Conservation (phyloP, 1,284 basidiomycete genomes). For the Afroboletus lepidellus region DNA sequence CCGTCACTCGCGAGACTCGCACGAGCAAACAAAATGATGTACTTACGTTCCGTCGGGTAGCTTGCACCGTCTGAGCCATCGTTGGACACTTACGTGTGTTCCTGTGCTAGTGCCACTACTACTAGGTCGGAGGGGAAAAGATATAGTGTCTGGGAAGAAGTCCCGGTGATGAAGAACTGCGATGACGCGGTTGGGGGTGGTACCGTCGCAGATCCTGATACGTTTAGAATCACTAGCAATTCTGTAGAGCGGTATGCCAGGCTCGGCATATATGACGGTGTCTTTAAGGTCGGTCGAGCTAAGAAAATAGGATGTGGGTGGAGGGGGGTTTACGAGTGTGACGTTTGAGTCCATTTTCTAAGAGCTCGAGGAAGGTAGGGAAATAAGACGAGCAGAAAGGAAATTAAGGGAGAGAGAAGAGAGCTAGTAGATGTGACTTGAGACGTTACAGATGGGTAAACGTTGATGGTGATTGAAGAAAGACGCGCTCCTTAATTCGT, state of each 20-base stretch:
- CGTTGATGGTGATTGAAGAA: neutral
- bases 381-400: neutral
- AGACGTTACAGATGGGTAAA: neutral
- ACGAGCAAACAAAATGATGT: neutral
- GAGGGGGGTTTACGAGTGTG: slow-evolving; percentile 27
- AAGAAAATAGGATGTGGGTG: slow-evolving; percentile 32
- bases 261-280: slow-evolving; percentile 16
- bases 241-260: slow-evolving; percentile 25
- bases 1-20: neutral
- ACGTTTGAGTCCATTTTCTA: slow-evolving; percentile 31
- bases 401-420: neutral
- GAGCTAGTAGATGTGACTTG: neutral
- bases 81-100: slow-evolving; percentile 18
- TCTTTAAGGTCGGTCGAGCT: slow-evolving; percentile 21
- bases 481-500: neutral
- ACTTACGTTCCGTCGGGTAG: slow-evolving; percentile 25
- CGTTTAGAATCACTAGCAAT: slow-evolving; percentile 20
- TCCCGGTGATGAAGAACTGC: slow-evolving; percentile 30
- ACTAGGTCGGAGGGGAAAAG: slow-evolving; percentile 19
- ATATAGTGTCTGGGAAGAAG: slow-evolving; percentile 27
- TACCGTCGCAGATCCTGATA: slow-evolving; percentile 17
- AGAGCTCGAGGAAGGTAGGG: too few species aligned
- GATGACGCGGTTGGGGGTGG: slow-evolving; percentile 11
- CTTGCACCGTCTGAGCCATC: slow-evolving; percentile 31
- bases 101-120: neutral